These are phyloP conservation scores for Murraya paniculata DNA, from an alignment of 345 rosid species.

Conservation along the genomic window DNA sequence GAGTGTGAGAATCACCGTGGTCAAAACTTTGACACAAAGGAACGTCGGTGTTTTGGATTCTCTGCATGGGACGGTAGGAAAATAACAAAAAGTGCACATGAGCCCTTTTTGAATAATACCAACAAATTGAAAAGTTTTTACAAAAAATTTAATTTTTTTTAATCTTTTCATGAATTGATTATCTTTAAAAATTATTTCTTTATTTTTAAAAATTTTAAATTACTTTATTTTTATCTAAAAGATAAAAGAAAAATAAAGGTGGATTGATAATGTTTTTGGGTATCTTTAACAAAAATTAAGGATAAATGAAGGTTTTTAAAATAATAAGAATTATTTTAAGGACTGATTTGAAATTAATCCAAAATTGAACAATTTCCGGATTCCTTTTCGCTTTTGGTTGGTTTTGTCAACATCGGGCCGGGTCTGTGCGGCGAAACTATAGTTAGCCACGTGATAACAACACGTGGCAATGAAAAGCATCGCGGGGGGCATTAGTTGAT, in stretches of 20 bases:
- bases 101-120: not conserved
- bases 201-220: too few species aligned
- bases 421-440: not conserved
- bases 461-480: not conserved
- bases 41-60: slow-evolving; percentile 3
- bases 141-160: not conserved
- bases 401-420: not conserved
- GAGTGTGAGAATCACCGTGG: not conserved
- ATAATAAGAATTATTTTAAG: too few species aligned
- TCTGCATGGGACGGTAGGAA: not conserved
- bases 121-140: not conserved
- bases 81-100: not conserved
- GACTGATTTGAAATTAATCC: too few species aligned
- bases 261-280: too few species aligned
- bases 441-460: not conserved
- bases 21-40: not conserved
- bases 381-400: not conserved
- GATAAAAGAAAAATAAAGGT: too few species aligned
- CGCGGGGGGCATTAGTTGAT: not conserved
- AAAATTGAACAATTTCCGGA: not conserved
- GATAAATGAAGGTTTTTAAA: too few species aligned
- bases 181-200: too few species aligned
- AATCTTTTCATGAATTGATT: too few species aligned
- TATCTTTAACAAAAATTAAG: too few species aligned
- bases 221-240: too few species aligned